phyloP scores from a whole-genome alignment of 2,329 filamentous ascomycete genomes.

The Paraconiothyrium sp. region DNA sequence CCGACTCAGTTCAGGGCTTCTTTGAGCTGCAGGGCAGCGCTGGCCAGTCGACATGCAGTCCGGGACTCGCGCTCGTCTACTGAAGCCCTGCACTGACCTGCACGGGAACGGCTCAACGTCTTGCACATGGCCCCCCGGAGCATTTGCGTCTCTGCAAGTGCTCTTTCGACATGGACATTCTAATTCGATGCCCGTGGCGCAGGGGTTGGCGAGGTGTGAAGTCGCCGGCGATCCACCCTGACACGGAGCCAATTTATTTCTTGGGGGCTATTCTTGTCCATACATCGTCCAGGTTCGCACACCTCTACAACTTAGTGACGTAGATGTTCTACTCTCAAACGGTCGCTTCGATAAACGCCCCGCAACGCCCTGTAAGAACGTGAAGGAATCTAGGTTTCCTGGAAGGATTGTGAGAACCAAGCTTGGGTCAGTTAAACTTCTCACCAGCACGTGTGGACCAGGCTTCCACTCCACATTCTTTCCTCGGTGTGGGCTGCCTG shows the following conservation, averaged over 20 bases:
- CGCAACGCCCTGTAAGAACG: background rate
- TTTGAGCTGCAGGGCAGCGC: conserved; percentile 5
- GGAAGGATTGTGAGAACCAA: conserved; percentile 14
- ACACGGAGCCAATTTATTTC: conserved; percentile 1
- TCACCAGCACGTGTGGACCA: conserved; percentile 19
- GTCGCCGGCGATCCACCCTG: background rate
- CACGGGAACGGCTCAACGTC: background rate
- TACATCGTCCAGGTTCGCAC: background rate
- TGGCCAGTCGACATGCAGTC: background rate
- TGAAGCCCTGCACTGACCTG: conserved; percentile 6
- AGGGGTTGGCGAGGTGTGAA: conserved; percentile 6
- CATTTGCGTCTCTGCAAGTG: background rate
- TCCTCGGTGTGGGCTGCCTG: background rate
- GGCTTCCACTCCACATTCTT: background rate
- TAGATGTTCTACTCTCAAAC: conserved; percentile 11
- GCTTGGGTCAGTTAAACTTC: conserved; percentile 20
- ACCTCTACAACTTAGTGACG: background rate
- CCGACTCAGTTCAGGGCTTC: conserved; percentile 16
- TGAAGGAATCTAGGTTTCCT: background rate
- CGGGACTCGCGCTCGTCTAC: background rate
- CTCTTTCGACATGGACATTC: background rate
- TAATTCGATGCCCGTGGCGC: background rate
- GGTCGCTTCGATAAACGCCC: background rate
- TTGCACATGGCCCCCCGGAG: background rate
- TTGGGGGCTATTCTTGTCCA: background rate